phyloP scores from a whole-genome alignment of 2,329 filamentous ascomycete species.

The Akanthomyces lecanii region DNA sequence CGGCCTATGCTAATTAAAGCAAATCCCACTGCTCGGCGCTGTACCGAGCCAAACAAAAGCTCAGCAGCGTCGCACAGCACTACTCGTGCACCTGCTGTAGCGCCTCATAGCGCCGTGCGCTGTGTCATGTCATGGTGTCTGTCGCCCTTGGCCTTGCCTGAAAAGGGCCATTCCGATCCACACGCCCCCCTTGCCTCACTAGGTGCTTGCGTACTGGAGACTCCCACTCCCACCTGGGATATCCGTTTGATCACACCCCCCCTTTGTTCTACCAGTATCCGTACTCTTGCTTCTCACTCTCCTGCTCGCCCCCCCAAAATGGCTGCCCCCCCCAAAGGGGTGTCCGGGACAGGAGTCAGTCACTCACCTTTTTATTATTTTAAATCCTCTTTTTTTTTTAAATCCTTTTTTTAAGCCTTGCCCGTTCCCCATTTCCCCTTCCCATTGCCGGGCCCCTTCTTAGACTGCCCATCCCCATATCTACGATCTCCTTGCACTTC shows the following conservation, averaged over 20 bases:
- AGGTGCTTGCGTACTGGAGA: neutral
- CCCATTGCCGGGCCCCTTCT: slow-evolving; percentile 16
- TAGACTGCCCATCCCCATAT: slow-evolving; percentile 20
- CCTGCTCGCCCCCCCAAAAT: neutral
- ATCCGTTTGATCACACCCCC: slow-evolving; percentile 5
- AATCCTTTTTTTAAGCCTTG: slow-evolving; percentile 9
- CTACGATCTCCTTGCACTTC: slow-evolving; percentile 18
- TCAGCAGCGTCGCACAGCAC: no score
- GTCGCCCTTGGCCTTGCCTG: neutral
- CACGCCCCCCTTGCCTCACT: neutral
- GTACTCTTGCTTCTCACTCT: neutral
- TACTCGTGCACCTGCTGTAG: no score
- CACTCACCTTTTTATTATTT: slow-evolving; percentile 1
- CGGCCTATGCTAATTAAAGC: no score
- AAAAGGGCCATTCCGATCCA: slow-evolving; percentile 12
- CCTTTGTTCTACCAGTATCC: neutral
- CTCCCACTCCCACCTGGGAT: neutral
- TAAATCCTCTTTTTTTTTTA: neutral
- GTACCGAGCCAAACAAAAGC: no score
- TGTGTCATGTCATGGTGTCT: neutral
- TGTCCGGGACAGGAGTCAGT: slow-evolving; percentile 16
- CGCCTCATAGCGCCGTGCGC: no score
- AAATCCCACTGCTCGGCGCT: no score
- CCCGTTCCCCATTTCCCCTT: slow-evolving; percentile 9
- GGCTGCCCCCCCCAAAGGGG: neutral